A percentile compares a stretch with the other conserved stretches of the same genome.
Evolutionary conservation across 805 yeast genomes (phyloP).

Genomic region (Metschnikowia gelsemii): DNA sequence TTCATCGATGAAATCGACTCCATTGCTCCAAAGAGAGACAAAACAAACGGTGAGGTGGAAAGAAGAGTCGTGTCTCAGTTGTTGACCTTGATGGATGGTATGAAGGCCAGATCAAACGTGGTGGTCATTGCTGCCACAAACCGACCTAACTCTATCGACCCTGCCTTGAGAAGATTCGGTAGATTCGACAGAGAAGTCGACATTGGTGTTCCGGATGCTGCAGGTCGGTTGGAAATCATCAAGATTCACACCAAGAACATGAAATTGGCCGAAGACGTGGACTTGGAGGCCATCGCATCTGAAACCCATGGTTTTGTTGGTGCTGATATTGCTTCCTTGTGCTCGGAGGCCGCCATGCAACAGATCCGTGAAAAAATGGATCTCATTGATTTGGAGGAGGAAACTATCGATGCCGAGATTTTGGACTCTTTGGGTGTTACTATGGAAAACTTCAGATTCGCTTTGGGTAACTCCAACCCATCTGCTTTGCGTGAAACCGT

Average conservation of each 20-base stretch:
- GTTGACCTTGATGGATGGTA: slow-evolving; percentile 98
- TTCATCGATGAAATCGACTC: slow-evolving; percentile 99
- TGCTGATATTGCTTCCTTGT: slow-evolving; percentile 95
- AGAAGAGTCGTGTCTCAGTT: slow-evolving; percentile 98
- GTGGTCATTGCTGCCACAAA: slow-evolving; percentile 98
- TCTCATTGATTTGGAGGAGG: slow-evolving; percentile 91
- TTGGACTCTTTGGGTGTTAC: slow-evolving; percentile 96
- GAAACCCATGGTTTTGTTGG: slow-evolving; percentile 99
- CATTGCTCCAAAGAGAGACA: slow-evolving; percentile 99
- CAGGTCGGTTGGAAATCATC: slow-evolving; percentile 94
- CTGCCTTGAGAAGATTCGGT: slow-evolving; percentile 82
- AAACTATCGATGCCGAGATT: slow-evolving; percentile 95
- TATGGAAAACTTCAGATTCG: slow-evolving; percentile 98
- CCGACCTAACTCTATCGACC: slow-evolving; percentile 83
- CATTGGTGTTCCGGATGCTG: slow-evolving; percentile 94
- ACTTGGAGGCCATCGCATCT: slow-evolving; percentile 90
- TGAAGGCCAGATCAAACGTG: slow-evolving; percentile 98
- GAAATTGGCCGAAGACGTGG: slow-evolving; percentile 95
- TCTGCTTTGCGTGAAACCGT: slow-evolving; percentile 99
- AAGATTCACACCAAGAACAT: slow-evolving; percentile 98
- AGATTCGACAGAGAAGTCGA: slow-evolving; percentile 86
- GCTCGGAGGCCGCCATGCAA: slow-evolving; percentile 99
- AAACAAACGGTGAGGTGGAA: slow-evolving; percentile 99
- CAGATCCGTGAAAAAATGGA: slow-evolving; percentile 99
- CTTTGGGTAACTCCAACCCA: slow-evolving; percentile 97